Evolutionary conservation across 768 basidiomycete genomes (phyloP), one percentile per base, ranked within the genome.

Genomic region (Suillus variegatus): DNA sequence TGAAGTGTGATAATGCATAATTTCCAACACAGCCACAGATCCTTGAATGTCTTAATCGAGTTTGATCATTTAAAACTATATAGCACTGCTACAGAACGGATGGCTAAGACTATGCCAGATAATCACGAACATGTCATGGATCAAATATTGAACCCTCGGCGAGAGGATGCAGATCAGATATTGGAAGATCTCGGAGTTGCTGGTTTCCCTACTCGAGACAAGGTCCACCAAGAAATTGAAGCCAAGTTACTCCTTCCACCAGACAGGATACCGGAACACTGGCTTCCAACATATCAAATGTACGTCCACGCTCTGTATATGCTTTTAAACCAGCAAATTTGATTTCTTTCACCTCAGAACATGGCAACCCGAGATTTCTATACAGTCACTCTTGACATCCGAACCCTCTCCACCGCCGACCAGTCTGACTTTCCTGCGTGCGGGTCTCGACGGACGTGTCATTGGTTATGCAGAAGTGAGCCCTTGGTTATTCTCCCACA

Each of bases 271-370:
- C 91, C 90, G 3, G 78, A 82, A 9, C 87, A 92, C 66, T 92
- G 90, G 86, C 81, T 97, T 58, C 83, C 89, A 62, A 83, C 82
- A 41, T 95, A 95, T 78, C 95, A 97, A 83, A 82, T 91, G 96
- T 97, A 78, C 68, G 87, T 70, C 61, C 62, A 14, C 3, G 13
- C 47, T 51, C 65, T 58, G n/a, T 49, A 4, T 13, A 51, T 51
- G 63, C 60, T 62, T 67, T 61, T 4, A 43, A 67, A 54, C 43
- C 14, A 64, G 52, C 43, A 49, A 64, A 51, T 62, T 68, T 70
- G 40, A 72, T 64, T 60, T 22, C 49, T 38, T 55, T 67, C 36
- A 54, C 28, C 54, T 47, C 74, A 95, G 90, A 76, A 88, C 90
- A 64, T 94, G 93, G 92, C 85, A 90, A 58, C 79, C 85, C 69